phyloP scores from a whole-genome alignment of 257 asterid genomes.

The Lycium ferocissimum region DNA sequence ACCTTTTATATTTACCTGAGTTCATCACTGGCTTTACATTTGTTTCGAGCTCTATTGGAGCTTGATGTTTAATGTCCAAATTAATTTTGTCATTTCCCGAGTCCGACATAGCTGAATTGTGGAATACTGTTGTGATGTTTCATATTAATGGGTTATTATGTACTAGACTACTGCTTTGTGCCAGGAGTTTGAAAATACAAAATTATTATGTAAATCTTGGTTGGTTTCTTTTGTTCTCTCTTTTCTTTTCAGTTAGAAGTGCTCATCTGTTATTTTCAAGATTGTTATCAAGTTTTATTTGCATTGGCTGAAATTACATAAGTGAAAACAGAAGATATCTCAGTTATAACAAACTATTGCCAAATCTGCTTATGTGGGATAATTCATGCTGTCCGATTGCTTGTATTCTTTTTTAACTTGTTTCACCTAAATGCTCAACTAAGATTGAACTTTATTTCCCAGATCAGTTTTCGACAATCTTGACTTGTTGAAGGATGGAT shows the following conservation, averaged over 20 bases:
- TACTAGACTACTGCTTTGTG: constrained; percentile 16
- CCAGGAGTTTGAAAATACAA: not conserved
- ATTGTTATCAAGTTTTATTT: constrained; percentile 6
- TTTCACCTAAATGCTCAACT: not conserved
- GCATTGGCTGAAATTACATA: not conserved
- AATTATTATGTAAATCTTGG: not conserved
- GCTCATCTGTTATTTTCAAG: not conserved
- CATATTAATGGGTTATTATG: not conserved
- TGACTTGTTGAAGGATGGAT: constrained; percentile 75
- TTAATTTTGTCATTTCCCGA: not conserved
- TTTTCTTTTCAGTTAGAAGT: not conserved
- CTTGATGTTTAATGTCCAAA: not conserved
- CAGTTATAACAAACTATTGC: not conserved
- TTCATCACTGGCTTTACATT: not conserved
- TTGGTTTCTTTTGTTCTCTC: not conserved
- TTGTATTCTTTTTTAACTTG: not conserved
- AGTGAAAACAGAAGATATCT: constrained; percentile 5
- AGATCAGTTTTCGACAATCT: constrained; percentile 78
- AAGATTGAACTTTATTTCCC: constrained; percentile 38
- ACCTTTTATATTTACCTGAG: not conserved
- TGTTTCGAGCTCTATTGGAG: not conserved
- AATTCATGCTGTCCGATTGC: not conserved
- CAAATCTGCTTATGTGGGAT: not conserved
- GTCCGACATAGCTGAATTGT: not conserved
- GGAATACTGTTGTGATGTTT: not conserved